Base-by-base conservation (phyloP, 2,329 filamentous ascomycete genomes). In the Ascochyta rabiei region DNA sequence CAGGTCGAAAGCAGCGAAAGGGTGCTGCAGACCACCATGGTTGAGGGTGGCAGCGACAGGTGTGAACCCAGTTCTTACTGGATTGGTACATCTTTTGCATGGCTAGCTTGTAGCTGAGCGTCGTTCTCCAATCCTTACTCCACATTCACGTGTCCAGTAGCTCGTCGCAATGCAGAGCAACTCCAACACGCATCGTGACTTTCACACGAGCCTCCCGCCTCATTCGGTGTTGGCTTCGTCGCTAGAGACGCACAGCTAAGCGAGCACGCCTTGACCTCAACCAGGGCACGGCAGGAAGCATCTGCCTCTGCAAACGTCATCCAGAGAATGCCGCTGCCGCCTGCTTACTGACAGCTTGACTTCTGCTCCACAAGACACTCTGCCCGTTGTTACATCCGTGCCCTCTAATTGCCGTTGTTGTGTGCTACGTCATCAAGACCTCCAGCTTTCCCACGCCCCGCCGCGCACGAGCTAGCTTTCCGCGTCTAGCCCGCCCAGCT, bases 251-350 rank as follows among this genome's bases (percentile, higher is more conserved):
- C 48, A 60, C 50, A 38, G 48, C 48, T 59, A 54, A 61, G 59
- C 63, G 63, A 66, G 53, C 55, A 58, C 63, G 60, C 62, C 61
- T 52, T 45, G 56, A 54, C 58, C 61, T 56, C 56, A 53, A 60
- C 55, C 54, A 56, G 53, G 58, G 58, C 60, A 64, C 52, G 63
- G 59, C 63, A 63, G 57, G 53, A 64, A 52, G 59, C 57, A 55
- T 52, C 61, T 62, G 56, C 57, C 56, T 57, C 57, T 65, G 56
- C 62, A 59, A 70, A 73, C 71, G 70, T 74, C 70, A 73, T 74
- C 63, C 61, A 66, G 63, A 67, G 57, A 68, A 56, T 60, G 56
- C 62, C 58, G 61, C 62, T 64, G 64, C 67, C 64, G 64, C 67
- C 64, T 65, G 53, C 58, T 58, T 53, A 43, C 46, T 40, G 48